phyloP scores from a whole-genome alignment of 345 rosid species.

The Eucalyptus fibrosa region DNA sequence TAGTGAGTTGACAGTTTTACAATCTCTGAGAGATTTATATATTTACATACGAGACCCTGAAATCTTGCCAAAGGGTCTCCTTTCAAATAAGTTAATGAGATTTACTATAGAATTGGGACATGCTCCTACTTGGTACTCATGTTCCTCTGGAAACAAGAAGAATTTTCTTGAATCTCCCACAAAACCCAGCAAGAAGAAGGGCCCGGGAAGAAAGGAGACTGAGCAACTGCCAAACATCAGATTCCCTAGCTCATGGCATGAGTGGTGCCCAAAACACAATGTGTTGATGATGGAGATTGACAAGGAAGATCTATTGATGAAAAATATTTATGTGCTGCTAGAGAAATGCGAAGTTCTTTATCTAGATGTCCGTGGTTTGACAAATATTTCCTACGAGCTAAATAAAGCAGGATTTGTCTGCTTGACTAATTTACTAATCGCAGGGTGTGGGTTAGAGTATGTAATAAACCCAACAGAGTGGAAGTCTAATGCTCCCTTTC shows the following conservation, averaged over 20 bases:
- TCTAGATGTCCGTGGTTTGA: neutral
- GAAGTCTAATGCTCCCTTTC: neutral
- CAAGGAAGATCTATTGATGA: neutral
- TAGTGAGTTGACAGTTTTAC: neutral
- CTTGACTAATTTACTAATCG: no score
- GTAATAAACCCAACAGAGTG: neutral
- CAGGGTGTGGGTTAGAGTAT: neutral
- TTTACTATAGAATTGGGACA: rapidly evolving
- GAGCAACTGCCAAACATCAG: rapidly evolving
- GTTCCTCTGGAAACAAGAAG: no score
- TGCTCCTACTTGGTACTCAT: rapidly evolving
- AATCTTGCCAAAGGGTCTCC: neutral
- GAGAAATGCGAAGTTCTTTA: rapidly evolving
- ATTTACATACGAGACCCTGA: rapidly evolving
- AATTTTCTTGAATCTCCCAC: no score
- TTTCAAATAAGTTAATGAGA: no score
- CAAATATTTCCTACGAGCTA: rapidly evolving
- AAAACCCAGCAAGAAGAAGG: rapidly evolving
- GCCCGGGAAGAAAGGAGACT: neutral
- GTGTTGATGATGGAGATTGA: rapidly evolving
- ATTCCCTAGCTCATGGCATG: rapidly evolving
- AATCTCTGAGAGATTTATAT: rapidly evolving
- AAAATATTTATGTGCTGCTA: neutral
- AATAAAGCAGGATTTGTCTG: rapidly evolving
- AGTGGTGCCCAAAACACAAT: rapidly evolving